Conservation (phyloP, 352 stramenopile genomes). For the Phytophthora tubulina region DNA sequence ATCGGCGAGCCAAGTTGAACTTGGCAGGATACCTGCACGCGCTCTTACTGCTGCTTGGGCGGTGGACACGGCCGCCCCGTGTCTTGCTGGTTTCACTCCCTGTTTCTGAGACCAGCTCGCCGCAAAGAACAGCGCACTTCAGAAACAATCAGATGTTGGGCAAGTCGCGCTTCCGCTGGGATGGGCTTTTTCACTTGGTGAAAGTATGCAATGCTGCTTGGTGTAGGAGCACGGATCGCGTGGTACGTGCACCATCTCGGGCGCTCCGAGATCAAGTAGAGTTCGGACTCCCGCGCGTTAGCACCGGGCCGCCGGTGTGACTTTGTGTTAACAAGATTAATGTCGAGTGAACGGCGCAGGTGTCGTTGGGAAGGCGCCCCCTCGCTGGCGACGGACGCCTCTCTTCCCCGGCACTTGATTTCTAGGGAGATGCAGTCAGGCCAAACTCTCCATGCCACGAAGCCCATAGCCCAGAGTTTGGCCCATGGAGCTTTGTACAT, state of each 20-base stretch:
- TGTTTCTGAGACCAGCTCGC: constrained; percentile 12
- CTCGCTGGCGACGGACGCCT: too few relatives aligned
- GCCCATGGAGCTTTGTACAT: too few relatives aligned
- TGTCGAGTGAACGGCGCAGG: too few relatives aligned
- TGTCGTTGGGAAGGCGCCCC: too few relatives aligned
- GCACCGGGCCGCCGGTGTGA: background rate
- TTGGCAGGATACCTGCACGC: constrained; percentile 17
- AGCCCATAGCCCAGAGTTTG: too few relatives aligned
- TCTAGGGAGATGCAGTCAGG: too few relatives aligned
- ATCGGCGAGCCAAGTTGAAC: constrained; percentile 33
- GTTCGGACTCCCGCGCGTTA: constrained; percentile 12
- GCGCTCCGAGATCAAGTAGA: constrained; percentile 27
- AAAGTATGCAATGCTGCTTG: constrained; percentile 23
- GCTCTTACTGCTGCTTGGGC: constrained; percentile 13
- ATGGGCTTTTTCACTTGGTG: constrained; percentile 20
- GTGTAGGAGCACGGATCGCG: constrained; percentile 1
- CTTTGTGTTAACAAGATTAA: constrained; percentile 20
- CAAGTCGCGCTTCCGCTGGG: constrained; percentile 6
- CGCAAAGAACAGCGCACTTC: constrained; percentile 11
- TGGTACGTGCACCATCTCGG: constrained; percentile 14
- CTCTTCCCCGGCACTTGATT: too few relatives aligned
- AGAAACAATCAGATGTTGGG: constrained; percentile 28
- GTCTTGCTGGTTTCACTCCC: constrained; percentile 7
- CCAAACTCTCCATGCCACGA: too few relatives aligned
- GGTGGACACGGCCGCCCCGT: constrained; percentile 1